phyloP scores from a whole-genome alignment of 1,284 basidiomycete genomes.

The Microbotryum intermedium region DNA sequence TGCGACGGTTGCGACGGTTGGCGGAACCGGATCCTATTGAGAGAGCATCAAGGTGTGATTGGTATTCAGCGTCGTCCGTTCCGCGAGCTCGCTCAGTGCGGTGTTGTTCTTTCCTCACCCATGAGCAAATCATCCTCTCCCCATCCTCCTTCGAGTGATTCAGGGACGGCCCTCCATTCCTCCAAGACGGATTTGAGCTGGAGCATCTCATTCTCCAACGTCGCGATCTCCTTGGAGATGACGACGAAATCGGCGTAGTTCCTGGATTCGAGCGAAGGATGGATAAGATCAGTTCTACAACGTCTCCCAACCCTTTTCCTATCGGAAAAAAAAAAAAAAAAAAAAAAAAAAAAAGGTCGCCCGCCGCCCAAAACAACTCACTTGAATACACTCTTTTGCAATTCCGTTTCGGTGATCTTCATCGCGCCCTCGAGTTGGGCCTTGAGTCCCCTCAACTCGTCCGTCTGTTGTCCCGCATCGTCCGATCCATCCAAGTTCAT shows the following conservation, averaged over 20 bases:
- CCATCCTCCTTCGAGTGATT: conserved; percentile 67
- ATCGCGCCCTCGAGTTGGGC: conserved; percentile 18
- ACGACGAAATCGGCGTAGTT: conserved; percentile 88
- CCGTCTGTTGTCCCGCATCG: conserved; percentile 12
- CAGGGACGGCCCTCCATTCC: conserved; percentile 92
- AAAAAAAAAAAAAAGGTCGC: neutral
- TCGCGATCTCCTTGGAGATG: conserved; percentile 93
- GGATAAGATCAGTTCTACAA: neutral
- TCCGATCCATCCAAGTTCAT: conserved; percentile 11
- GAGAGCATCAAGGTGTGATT: conserved; percentile 35
- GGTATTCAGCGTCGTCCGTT: conserved; percentile 42
- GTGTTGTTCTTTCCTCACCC: conserved; percentile 19
- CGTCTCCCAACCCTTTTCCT: neutral
- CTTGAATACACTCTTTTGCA: conserved; percentile 30
- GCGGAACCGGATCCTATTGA: conserved; percentile 31
- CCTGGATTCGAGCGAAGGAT: conserved; percentile 14
- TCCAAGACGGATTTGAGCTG: conserved; percentile 88
- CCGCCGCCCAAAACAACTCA: conserved; percentile 10
- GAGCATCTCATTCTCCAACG: conserved; percentile 94
- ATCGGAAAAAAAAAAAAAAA: neutral
- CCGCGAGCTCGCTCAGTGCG: conserved; percentile 20
- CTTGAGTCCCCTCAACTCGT: conserved; percentile 17
- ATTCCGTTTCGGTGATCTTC: conserved; percentile 25
- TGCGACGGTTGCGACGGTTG: conserved; percentile 50
- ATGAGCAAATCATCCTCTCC: conserved; percentile 28